These are phyloP conservation scores for Orbilia brochopaga DNA, from an alignment of 2,329 filamentous ascomycete species.

Conservation along the genomic window DNA sequence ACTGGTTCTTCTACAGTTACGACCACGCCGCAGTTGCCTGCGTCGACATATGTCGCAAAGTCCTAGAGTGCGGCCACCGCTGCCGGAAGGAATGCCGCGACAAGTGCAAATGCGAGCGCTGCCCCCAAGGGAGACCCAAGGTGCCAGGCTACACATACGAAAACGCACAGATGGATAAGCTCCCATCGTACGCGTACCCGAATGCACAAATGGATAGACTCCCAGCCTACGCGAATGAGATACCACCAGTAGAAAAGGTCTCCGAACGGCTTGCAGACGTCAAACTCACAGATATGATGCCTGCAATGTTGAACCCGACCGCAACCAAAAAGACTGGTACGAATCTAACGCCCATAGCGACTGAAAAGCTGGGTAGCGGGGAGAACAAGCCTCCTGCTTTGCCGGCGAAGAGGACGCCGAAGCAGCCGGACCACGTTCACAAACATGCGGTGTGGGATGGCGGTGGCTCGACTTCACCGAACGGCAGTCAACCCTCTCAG, in stretches of 20 bases:
- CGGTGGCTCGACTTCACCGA: background rate
- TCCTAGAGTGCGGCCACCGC: slow-evolving; percentile 53
- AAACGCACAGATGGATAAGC: background rate
- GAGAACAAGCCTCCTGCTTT: background rate
- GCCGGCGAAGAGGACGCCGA: background rate
- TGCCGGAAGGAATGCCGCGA: slow-evolving; percentile 47
- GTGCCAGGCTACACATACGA: background rate
- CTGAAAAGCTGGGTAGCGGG: background rate
- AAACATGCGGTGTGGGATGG: background rate
- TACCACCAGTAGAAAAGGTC: background rate
- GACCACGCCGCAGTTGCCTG: slow-evolving; percentile 4
- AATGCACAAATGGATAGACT: background rate
- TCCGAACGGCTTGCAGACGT: slow-evolving; percentile 10
- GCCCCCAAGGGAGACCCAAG: background rate
- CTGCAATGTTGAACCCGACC: slow-evolving; percentile 28
- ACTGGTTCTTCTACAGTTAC: slow-evolving; percentile 15
- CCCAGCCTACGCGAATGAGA: background rate
- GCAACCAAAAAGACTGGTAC: background rate
- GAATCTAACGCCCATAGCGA: background rate
- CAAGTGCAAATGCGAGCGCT: slow-evolving; percentile 18
- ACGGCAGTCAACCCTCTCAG: background rate
- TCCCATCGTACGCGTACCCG: background rate
- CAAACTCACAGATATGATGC: slow-evolving; percentile 45
- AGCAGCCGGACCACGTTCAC: slow-evolving; percentile 7
- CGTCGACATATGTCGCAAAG: slow-evolving; percentile 8